Base-by-base conservation (phyloP, 2,329 filamentous ascomycete genomes). In the Cercospora sp. region DNA sequence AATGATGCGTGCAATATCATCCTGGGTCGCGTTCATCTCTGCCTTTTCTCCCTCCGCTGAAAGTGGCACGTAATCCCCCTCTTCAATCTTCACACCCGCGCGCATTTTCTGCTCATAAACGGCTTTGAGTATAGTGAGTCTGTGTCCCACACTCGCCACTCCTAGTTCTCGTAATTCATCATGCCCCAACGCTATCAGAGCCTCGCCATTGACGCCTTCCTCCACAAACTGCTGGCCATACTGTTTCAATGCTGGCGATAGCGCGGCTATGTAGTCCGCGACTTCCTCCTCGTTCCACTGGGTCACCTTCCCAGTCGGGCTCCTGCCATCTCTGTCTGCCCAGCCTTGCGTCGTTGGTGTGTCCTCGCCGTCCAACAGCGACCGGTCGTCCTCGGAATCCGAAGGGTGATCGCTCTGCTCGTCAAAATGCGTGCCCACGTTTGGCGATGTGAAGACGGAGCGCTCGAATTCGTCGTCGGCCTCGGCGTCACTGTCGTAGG, bases 71-170 rank as follows among this genome's bases (percentile, higher is more conserved):
- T 97, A 99, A 79, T 98, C 92, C 75, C 97, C 94, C 69, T 90
- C 90, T 77, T 98, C 94, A 74, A 97, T 87, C 16, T 92, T 91
- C 68, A 98, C 88, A 75, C 97, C 93, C 77, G 97, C 94, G 72
- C 93, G 93, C 79, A 94, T 90, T 83, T 99, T 99, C 77, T 95
- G 90, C 77, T 98, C 94, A 82, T 97, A 98, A 64, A 98, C 93
- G 75, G 90, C 94, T 82, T 97, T 98, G 67, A 99, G 86, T 67
- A 99, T 96, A 23, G 93, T 97, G 75, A 99, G 85, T 68, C 95
- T 90, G 82, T 99, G 95, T 48, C 95, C 95, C 59, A 97, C 93
- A 81, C 94, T 98, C 71, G 85, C 84, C 72, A 99, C 91, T 59
- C 94, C 94, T 89, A 98, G 94, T 78, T 96, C 93, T 81, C 96